Percentiles rank a stretch among this genome's conserved stretches.
phyloP scores from a whole-genome alignment of 352 stramenopile species.

The Lagenidium giganteum region DNA sequence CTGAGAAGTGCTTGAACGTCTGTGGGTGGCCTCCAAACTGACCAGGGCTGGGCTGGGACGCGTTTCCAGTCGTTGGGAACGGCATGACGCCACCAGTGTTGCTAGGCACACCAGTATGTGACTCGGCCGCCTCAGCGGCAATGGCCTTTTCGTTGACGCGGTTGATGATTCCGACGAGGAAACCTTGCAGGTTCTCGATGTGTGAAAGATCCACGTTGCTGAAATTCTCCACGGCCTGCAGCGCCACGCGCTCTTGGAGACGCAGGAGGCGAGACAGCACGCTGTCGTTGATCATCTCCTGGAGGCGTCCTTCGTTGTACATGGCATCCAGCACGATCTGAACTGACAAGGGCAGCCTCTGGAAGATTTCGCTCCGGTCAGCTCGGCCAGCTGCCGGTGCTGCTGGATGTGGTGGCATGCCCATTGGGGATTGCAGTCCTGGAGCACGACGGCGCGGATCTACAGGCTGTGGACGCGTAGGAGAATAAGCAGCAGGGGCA shows the following conservation, averaged over 20 bases:
- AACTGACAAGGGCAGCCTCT: conserved; percentile 42
- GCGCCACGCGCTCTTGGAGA: conserved; percentile 52
- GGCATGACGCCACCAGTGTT: conserved; percentile 1
- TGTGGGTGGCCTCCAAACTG: conserved; percentile 19
- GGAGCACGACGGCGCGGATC: conserved; percentile 32
- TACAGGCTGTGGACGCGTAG: conserved; percentile 6
- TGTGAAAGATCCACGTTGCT: conserved; percentile 69
- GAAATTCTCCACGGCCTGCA: conserved; percentile 74
- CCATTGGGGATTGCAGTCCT: too few species aligned
- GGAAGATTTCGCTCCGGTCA: conserved; percentile 45
- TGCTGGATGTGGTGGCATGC: too few species aligned
- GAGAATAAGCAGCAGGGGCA: background rate
- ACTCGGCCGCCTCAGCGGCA: conserved; percentile 16
- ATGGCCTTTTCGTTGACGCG: conserved; percentile 65
- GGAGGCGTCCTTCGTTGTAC: conserved; percentile 39
- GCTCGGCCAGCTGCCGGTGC: conserved; percentile 4
- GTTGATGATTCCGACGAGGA: conserved; percentile 83
- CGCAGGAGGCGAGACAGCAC: conserved; percentile 65
- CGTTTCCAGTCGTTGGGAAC: background rate
- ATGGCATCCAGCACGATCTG: conserved; percentile 50
- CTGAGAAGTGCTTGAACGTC: too few species aligned
- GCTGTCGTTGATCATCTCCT: conserved; percentile 70
- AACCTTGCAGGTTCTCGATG: conserved; percentile 73
- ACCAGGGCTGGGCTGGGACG: background rate
- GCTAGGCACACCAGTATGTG: background rate